A percentile compares a stretch with the other conserved stretches of the same genome.
Conservation (phyloP, 2,329 filamentous ascomycete species). For the Alternaria infectoria region DNA sequence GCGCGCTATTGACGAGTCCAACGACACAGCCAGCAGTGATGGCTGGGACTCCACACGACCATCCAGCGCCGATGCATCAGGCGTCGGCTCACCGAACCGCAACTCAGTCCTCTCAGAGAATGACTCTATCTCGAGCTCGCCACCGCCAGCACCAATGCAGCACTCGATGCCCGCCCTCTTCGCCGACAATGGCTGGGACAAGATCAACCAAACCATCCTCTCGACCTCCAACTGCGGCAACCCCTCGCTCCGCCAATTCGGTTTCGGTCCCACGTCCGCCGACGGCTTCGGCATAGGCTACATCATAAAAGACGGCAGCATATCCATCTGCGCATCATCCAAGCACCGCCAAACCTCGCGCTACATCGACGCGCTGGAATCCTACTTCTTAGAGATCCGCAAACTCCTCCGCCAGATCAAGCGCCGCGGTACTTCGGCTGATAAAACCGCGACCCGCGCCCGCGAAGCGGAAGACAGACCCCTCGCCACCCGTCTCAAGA, state of each 20-base stretch:
- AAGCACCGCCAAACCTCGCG: conserved; percentile 94
- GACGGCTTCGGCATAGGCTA: conserved; percentile 98
- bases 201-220: conserved; percentile 90
- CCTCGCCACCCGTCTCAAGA: conserved; percentile 64
- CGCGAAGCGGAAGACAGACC: conserved; percentile 66
- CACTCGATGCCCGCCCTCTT: conserved; percentile 78
- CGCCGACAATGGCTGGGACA: conserved; percentile 89
- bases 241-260: conserved; percentile 91
- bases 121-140: conserved; percentile 58
- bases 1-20: conserved; percentile 78
- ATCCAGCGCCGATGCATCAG: conserved; percentile 61
- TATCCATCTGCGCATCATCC: conserved; percentile 89
- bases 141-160: conserved; percentile 57
- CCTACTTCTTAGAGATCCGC: conserved; percentile 88
- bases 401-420: conserved; percentile 78
- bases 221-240: conserved; percentile 99
- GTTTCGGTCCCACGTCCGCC: conserved; percentile 91
- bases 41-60: conserved; percentile 54
- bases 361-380: conserved; percentile 87
- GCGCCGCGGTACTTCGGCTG: conserved; percentile 59
- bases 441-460: conserved; percentile 63
- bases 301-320: conserved; percentile 94
- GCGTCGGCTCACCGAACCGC: conserved; percentile 61
- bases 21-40: conserved; percentile 61
- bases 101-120: conserved; percentile 59